Percentiles rank a stretch among this genome's conserved stretches.
These are phyloP conservation scores for Pyronema domesticum DNA, from an alignment of 495 filamentous ascomycete species.

Conservation along the genomic window DNA sequence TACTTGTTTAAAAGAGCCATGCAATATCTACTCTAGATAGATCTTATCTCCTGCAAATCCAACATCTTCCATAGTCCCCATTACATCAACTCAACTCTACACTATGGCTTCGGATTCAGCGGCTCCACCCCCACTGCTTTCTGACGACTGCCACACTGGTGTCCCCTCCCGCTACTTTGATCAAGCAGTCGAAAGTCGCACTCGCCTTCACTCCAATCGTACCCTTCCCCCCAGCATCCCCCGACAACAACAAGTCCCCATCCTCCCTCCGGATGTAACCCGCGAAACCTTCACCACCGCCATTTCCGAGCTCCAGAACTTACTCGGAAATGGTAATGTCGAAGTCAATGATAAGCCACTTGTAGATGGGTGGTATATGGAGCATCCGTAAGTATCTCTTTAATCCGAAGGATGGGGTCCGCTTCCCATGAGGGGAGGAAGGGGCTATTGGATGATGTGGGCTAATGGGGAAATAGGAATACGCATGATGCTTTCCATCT, in stretches of 20 bases:
- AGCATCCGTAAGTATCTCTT: slow-evolving; percentile 21
- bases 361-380: slow-evolving; percentile 37
- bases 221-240: slow-evolving; percentile 25
- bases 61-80: no score
- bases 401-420: not conserved
- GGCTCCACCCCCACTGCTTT: not conserved
- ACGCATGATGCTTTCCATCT: slow-evolving; percentile 39
- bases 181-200: slow-evolving; percentile 27
- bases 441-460: not conserved
- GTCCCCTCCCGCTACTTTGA: slow-evolving; percentile 27
- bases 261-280: slow-evolving; percentile 28
- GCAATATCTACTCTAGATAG: no score
- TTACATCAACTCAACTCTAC: no score
- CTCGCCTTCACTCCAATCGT: slow-evolving; percentile 25
- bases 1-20: no score
- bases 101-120: not conserved
- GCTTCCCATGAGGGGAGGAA: no score
- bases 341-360: slow-evolving; percentile 33
- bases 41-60: no score
- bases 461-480: slow-evolving; percentile 18
- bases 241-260: slow-evolving; percentile 18
- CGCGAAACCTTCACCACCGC: slow-evolving; percentile 28
- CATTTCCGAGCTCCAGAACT: slow-evolving; percentile 25
- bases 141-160: slow-evolving; percentile 29
- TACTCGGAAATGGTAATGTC: slow-evolving; percentile 29